Conservation (phyloP, 1,139 yeast genomes). For the Zygoascus hellenicus region DNA sequence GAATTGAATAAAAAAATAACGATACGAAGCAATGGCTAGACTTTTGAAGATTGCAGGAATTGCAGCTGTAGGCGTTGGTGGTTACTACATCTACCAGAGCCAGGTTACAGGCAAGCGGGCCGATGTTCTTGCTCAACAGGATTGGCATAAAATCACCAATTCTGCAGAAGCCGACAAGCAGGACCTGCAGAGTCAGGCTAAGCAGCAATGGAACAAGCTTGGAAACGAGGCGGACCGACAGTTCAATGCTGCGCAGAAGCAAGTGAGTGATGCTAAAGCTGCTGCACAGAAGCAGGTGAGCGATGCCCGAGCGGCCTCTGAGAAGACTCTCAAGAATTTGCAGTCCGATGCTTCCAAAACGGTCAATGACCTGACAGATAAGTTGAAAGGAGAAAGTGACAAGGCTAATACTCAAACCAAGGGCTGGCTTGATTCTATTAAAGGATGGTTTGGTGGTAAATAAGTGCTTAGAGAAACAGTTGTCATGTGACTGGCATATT, state of each 20-base stretch:
- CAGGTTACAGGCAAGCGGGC: conserved; percentile 30
- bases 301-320: conserved; percentile 13
- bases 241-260: conserved; percentile 7
- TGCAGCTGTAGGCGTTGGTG: conserved; percentile 38
- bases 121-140: conserved; percentile 27
- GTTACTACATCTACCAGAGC: conserved; percentile 35
- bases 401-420: conserved; percentile 12
- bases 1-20: too few species aligned
- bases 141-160: conserved; percentile 12
- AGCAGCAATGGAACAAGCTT: conserved; percentile 8
- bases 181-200: conserved; percentile 1
- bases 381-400: conserved; percentile 12
- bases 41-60: conserved; percentile 16
- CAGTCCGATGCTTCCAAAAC: conserved; percentile 23
- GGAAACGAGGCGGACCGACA: conserved; percentile 3
- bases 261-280: conserved; percentile 11
- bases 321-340: conserved; percentile 11
- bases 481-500: too few species aligned
- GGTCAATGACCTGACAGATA: conserved; percentile 27
- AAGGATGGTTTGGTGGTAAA: conserved; percentile 12
- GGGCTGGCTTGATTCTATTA: conserved; percentile 12
- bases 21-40: background rate
- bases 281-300: conserved; percentile 10
- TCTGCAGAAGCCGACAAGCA: conserved; percentile 3
- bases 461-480: background rate